Conservation (phyloP, 1,139 yeast genomes). For the Yamadazyma conglobata region DNA sequence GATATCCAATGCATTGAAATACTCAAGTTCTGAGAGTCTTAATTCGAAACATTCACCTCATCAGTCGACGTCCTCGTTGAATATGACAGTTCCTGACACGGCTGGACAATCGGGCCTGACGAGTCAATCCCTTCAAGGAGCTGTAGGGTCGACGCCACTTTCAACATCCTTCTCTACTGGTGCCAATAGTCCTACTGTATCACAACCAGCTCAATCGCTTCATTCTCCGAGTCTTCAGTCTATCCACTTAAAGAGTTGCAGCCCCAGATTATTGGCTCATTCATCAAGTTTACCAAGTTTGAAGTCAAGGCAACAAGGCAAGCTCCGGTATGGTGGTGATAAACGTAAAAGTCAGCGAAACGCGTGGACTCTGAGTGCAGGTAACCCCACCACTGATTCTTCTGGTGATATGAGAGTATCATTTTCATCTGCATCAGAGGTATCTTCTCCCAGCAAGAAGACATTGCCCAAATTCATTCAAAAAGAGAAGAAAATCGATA, state of each 20-base stretch:
- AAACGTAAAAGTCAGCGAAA: constrained; percentile 11
- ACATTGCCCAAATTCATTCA: constrained; percentile 6
- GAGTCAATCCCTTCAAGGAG: no score
- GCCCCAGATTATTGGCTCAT: constrained; percentile 27
- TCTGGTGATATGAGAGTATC: no score
- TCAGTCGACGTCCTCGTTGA: constrained; percentile 4
- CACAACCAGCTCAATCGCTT: constrained; percentile 1
- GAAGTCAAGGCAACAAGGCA: constrained; percentile 6
- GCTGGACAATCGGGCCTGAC: neutral
- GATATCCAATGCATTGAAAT: constrained; percentile 44
- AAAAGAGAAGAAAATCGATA: constrained; percentile 9
- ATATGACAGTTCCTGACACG: neutral
- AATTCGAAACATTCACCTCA: constrained; percentile 22
- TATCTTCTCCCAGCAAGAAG: constrained; percentile 3
- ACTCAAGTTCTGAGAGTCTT: constrained; percentile 43
- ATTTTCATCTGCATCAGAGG: neutral
- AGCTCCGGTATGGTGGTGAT: constrained; percentile 11
- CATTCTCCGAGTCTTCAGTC: constrained; percentile 3
- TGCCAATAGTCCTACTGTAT: no score
- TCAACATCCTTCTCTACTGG: no score
- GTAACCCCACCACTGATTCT: no score
- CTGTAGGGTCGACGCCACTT: neutral
- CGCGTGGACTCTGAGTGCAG: no score
- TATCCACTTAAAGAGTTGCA: constrained; percentile 1
- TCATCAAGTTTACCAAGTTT: constrained; percentile 36